A percentile compares a stretch with the other conserved stretches of the same genome.
Evolutionary conservation across 192 early-diverging fungal species (phyloP).

Genomic region (Linnemannia hyalina): DNA sequence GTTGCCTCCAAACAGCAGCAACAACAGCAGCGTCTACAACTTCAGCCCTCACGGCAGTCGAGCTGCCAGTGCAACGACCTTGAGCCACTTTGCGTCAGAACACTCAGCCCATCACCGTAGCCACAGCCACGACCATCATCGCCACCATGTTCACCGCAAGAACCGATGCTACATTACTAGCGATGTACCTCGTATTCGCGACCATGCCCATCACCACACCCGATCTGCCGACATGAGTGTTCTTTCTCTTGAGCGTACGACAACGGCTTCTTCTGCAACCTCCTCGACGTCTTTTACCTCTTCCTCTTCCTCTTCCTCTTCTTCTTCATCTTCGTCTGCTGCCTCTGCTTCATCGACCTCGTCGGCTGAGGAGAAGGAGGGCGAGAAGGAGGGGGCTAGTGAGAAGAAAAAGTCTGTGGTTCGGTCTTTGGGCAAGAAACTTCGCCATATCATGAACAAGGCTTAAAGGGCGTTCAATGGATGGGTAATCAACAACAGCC

Average conservation of each 20-base stretch:
- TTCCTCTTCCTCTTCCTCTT: neutral
- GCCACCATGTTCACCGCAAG: neutral
- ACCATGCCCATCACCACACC: neutral
- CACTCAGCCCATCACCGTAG: neutral
- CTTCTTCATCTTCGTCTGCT: neutral
- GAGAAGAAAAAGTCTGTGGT: neutral
- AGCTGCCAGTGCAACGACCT: neutral
- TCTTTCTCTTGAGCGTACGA: neutral
- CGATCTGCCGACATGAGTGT: neutral
- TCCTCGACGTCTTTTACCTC: neutral
- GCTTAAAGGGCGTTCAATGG: neutral
- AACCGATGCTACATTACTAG: slow-evolving; percentile 22
- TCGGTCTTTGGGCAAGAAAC: slow-evolving; percentile 14
- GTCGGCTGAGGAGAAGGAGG: no score
- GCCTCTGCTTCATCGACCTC: neutral
- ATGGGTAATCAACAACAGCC: no score
- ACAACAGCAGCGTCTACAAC: neutral
- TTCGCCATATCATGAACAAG: slow-evolving; percentile 15
- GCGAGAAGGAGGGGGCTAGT: neutral
- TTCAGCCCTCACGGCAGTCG: neutral
- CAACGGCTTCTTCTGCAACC: neutral
- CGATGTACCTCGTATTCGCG: slow-evolving; percentile 26
- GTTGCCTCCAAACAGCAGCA: neutral
- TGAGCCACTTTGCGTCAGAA: neutral
- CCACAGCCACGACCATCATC: slow-evolving; percentile 1